Evolutionary conservation across 129 eudicot genomes (phyloP).

Genomic region (Mikania micrantha): DNA sequence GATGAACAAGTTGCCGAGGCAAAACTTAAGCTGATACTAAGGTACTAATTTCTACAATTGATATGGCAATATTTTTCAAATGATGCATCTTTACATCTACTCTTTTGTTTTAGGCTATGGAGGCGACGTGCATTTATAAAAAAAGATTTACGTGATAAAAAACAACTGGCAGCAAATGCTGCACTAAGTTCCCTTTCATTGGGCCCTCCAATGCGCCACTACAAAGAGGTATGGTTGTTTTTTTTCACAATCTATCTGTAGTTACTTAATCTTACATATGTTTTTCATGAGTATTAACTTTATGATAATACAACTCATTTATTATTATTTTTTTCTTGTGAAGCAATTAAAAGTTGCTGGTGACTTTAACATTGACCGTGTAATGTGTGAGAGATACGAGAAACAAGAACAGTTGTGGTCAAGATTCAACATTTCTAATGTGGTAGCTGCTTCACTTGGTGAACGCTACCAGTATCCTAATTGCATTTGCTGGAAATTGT

Average conservation of each 20-base stretch:
- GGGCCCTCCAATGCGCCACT: conserved; percentile 62
- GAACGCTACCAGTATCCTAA: conserved; percentile 48
- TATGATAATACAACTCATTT: conserved; percentile 12
- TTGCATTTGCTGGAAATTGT: conserved; percentile 83
- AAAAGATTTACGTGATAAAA: conserved; percentile 60
- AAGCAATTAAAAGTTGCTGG: conserved; percentile 39
- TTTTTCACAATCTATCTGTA: background rate
- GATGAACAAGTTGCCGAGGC: conserved; percentile 73
- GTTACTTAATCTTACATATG: background rate
- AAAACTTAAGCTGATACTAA: conserved; percentile 63
- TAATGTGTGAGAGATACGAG: conserved; percentile 53
- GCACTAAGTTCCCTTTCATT: conserved; percentile 67
- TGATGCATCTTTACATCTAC: background rate
- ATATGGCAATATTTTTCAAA: background rate
- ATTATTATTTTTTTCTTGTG: conserved; percentile 15
- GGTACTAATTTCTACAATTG: conserved; percentile 33
- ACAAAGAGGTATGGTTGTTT: conserved; percentile 38
- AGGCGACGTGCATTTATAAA: conserved; percentile 47
- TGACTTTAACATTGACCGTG: conserved; percentile 48
- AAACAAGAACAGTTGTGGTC: conserved; percentile 62
- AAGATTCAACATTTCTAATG: conserved; percentile 65
- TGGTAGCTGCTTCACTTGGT: conserved; percentile 54
- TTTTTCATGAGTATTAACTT: background rate
- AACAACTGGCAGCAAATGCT: conserved; percentile 67
- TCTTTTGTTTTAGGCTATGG: conserved; percentile 56